Evolutionary conservation across 2,329 filamentous ascomycete genomes (phyloP).

Genomic region (Pyrenophora seminiperda): DNA sequence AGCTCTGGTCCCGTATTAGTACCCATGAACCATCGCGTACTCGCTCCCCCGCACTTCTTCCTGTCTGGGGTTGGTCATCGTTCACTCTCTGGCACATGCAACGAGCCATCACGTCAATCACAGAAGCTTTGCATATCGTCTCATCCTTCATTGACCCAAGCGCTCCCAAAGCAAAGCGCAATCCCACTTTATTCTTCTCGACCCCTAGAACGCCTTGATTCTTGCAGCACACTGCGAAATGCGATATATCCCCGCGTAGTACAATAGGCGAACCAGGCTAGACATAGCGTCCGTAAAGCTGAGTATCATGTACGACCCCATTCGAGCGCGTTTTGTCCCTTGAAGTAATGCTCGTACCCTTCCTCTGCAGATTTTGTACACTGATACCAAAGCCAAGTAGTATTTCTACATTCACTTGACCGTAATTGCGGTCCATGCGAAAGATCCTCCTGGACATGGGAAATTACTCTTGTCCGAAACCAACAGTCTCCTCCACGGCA

Average conservation of each 20-base stretch:
- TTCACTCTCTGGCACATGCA: too few relatives aligned
- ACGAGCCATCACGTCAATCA: too few relatives aligned
- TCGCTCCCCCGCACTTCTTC: too few relatives aligned
- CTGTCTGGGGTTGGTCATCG: too few relatives aligned
- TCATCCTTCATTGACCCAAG: not conserved
- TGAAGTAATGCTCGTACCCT: conserved; percentile 2
- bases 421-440: not conserved
- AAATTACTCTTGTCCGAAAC: conserved; percentile 88
- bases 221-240: conserved; percentile 6
- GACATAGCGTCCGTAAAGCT: conserved; percentile 3
- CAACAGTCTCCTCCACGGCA: conserved; percentile 97
- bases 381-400: conserved; percentile 10
- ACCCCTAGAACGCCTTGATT: not conserved
- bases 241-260: conserved; percentile 14
- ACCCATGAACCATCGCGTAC: too few relatives aligned
- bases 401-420: conserved; percentile 2
- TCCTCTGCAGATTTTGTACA: conserved; percentile 14
- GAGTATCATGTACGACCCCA: conserved; percentile 11
- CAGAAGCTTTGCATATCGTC: not conserved
- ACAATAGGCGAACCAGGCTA: conserved; percentile 12
- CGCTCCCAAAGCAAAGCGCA: not conserved
- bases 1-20: too few relatives aligned
- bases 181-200: not conserved
- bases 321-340: conserved; percentile 5
- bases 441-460: not conserved